Evolutionary conservation across 2,329 filamentous ascomycete genomes (phyloP), one percentile per base, ranked within the genome.

Genomic region (Aquanectria penicillioides): DNA sequence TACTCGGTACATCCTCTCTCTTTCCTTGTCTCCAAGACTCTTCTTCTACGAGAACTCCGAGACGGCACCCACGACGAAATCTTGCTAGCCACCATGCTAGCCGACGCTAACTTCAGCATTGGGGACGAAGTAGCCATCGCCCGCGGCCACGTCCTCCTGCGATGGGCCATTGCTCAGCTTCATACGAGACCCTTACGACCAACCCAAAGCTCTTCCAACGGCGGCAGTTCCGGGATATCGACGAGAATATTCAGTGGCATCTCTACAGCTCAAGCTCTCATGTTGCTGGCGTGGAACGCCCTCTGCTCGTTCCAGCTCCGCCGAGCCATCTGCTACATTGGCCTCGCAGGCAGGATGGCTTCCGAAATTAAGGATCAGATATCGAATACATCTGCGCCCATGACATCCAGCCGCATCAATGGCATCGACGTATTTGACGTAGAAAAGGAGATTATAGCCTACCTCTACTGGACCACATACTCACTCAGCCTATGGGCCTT

Each of bases 401-500:
- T 70, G 22, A 67, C 66, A 10, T 72, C 73, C 1, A 76, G 74
- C 31, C 72, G 74, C 26, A 77, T 79, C 61, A 79, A 79, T 20
- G 77, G 77, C 9, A 71, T 79, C 38, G 75, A 78, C 33, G 72
- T 79, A 3, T 73, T 71, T 40, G 72, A 75, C 38, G 74, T 79
- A 7, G 77, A 79, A 57, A 74, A 73, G 54, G 77, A 79, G 57
- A 51, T 79, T 13, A 66, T 75, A 4, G 69, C 73, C 20, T 76
- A 76, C 61, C 63, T 79, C 6, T 77, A 76, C 68, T 79, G 77
- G 77, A 69, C 75, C 4, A 74, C 74, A 1, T 75, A 75, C 53
- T 71, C 75, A 1, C 67, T 77, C n/a, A 74, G 70, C 26, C 68
- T 78, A 7, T 79, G 77, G 77, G 67, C 67, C 6, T 78, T 70